A percentile compares a stretch with the other conserved stretches of the same genome.
Evolutionary conservation across 2,329 filamentous ascomycete genomes (phyloP).

Genomic region (Colletotrichum sp.): DNA sequence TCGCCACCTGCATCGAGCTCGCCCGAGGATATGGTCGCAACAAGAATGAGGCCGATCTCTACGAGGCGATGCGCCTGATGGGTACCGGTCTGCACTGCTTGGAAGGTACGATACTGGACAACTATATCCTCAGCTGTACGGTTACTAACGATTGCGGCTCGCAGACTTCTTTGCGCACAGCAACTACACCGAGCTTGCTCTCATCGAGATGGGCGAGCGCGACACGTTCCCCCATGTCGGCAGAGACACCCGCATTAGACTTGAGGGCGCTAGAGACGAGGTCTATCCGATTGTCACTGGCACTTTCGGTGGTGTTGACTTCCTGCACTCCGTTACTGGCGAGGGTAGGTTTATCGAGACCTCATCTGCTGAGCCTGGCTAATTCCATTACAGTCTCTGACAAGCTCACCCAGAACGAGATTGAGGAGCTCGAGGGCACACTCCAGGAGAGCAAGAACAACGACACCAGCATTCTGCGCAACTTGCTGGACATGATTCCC

Average conservation of each 20-base stretch:
- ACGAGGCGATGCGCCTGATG: slow-evolving; percentile 85
- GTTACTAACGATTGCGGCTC: not conserved
- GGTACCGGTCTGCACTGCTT: slow-evolving; percentile 91
- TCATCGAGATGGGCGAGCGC: slow-evolving; percentile 84
- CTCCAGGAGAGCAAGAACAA: slow-evolving; percentile 68
- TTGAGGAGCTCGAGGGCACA: slow-evolving; percentile 86
- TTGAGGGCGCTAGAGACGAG: slow-evolving; percentile 67
- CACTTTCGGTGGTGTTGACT: slow-evolving; percentile 94
- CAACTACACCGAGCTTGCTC: slow-evolving; percentile 87
- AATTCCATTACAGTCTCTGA: slow-evolving; percentile 69
- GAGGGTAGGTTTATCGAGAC: slow-evolving; percentile 58
- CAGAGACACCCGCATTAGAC: slow-evolving; percentile 69
- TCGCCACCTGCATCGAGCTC: slow-evolving; percentile 77
- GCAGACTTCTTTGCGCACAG: slow-evolving; percentile 89
- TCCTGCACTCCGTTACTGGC: slow-evolving; percentile 84
- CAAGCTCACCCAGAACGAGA: slow-evolving; percentile 89
- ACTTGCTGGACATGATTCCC: slow-evolving; percentile 83
- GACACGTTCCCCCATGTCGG: slow-evolving; percentile 90
- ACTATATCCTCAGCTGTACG: not conserved
- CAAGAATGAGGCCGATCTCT: slow-evolving; percentile 76
- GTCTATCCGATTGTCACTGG: slow-evolving; percentile 89
- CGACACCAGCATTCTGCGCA: slow-evolving; percentile 77
- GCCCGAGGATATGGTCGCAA: slow-evolving; percentile 73
- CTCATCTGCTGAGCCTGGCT: not conserved
- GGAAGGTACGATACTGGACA: slow-evolving; percentile 59